Evolutionary conservation across 345 rosid genomes (phyloP), one percentile per base, ranked within the genome.

Genomic region (Adansonia digitata): DNA sequence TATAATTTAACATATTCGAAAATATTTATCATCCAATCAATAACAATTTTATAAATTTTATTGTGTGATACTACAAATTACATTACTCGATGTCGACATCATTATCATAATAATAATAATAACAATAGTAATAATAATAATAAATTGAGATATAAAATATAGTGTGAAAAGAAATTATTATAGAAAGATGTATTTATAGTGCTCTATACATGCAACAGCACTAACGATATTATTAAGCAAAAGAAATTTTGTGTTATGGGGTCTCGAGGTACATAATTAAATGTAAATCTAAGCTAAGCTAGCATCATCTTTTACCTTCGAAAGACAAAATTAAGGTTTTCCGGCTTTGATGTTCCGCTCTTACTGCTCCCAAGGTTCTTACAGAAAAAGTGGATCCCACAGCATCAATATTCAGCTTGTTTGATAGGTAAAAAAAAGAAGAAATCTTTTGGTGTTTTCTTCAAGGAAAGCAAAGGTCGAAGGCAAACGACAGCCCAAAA

Each of bases 391-490:
- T 70, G 61, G 62, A 14, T 14, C 46, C 61, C 62, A 52, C 18
- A 14, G 35, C 20, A 31, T 24, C 13, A 10, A 22, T 12, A 9
- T 29, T 53, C 26, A 31, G 12, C 27, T 68, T 29, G 40, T 27
- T 26, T 68, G 56, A 46, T 26, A 14, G 22, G 29, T 3, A 2
- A 12, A 43, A 18, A 9, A 62, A 40, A 1, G 22, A 5, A 29
- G 24, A 71, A 57, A 22, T 2, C 49, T 53, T n/a, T 67, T 34
- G 51, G 24, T 53, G 74, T 71, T 72, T 40, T 39, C 67, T 51
- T 52, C 9, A 42, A 59, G 55, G 67, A 42, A 56, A 57, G 75
- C 75, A 72, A 72, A 56, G 65, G 7, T 31, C 29, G 14, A 49
- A 49, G 42, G 22, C 5, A n/a, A 29, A 27, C 29, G 12, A 40